phyloP scores from a whole-genome alignment of 441 rosid species.

The Bocquillonia castaneifolia region DNA sequence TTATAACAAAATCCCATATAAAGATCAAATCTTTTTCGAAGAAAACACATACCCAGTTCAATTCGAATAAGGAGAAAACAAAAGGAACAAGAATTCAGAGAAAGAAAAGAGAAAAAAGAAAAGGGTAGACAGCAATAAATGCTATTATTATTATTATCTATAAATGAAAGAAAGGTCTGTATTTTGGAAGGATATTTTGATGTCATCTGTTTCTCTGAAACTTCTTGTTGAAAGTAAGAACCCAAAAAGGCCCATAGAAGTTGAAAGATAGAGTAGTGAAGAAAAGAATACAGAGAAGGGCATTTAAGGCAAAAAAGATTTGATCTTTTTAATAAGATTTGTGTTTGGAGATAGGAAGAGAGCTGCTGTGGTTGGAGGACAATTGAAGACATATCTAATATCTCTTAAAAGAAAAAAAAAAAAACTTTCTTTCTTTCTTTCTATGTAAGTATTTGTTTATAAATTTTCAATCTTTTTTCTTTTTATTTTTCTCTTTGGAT shows the following conservation, averaged over 20 bases:
- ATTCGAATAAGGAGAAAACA: constrained; percentile 10
- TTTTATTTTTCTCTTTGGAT: constrained; percentile 3
- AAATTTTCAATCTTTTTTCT: background rate
- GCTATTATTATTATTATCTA: too few species aligned
- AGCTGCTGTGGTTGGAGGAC: constrained; percentile 32
- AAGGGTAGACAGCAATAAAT: background rate
- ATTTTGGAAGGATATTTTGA: too few species aligned
- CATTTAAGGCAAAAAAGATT: constrained; percentile 26
- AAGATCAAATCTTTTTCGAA: too few species aligned
- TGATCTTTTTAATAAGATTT: background rate
- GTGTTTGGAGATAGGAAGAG: constrained; percentile 19
- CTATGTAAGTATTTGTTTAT: background rate
- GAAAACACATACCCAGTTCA: constrained; percentile 13
- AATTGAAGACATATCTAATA: constrained; percentile 26
- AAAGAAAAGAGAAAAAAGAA: background rate
- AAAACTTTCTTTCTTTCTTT: background rate
- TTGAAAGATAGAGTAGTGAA: constrained; percentile 15
- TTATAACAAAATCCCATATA: too few species aligned
- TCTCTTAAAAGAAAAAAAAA: background rate
- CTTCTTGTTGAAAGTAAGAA: constrained; percentile 20
- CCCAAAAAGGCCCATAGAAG: constrained; percentile 33
- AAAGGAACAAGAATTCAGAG: background rate
- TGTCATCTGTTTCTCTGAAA: constrained; percentile 20
- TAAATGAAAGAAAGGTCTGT: too few species aligned
- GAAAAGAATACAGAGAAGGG: constrained; percentile 29